Percentiles rank a stretch among this genome's conserved stretches.
Conservation (phyloP, 2,329 filamentous ascomycete species). For the Neonectria faginata region DNA sequence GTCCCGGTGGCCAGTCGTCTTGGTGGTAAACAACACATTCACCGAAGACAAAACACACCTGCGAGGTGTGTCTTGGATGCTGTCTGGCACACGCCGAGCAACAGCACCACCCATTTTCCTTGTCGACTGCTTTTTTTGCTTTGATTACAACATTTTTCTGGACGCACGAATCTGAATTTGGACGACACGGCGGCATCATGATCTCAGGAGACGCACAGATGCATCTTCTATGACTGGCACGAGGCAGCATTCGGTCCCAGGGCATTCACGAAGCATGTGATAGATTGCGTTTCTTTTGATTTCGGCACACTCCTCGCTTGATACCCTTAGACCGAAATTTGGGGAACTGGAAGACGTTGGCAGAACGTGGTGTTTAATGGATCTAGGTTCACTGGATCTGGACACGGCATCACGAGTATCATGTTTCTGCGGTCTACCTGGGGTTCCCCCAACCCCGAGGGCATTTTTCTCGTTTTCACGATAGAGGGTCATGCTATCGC, state of each 20-base stretch:
- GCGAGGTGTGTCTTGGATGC: conserved; percentile 38
- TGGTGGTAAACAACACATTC: conserved; percentile 69
- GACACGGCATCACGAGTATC: conserved; percentile 51
- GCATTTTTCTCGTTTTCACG: conserved; percentile 56
- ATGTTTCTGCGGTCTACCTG: conserved; percentile 54
- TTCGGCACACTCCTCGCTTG: conserved; percentile 57
- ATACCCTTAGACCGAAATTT: conserved; percentile 59
- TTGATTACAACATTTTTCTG: conserved; percentile 44
- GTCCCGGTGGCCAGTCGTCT: conserved; percentile 72
- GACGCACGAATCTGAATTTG: conserved; percentile 48
- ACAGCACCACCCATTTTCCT: conserved; percentile 40
- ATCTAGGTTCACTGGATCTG: conserved; percentile 52
- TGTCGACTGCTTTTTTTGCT: conserved; percentile 41
- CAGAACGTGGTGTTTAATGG: conserved; percentile 53
- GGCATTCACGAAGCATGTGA: conserved; percentile 58
- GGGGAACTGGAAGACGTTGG: conserved; percentile 54
- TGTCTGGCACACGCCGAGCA: conserved; percentile 26
- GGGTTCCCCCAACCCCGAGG: conserved; percentile 50
- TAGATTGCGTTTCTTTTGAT: conserved; percentile 60
- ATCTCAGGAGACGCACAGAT: conserved; percentile 52
- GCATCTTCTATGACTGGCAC: conserved; percentile 49
- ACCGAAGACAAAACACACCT: conserved; percentile 25
- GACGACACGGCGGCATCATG: conserved; percentile 58
- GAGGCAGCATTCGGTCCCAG: conserved; percentile 53
- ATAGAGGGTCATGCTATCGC: conserved; percentile 60